A percentile compares a stretch with the other conserved stretches of the same genome.
Conservation (phyloP, 148 eudicot genomes). For the Rhododendron mucronatum region DNA sequence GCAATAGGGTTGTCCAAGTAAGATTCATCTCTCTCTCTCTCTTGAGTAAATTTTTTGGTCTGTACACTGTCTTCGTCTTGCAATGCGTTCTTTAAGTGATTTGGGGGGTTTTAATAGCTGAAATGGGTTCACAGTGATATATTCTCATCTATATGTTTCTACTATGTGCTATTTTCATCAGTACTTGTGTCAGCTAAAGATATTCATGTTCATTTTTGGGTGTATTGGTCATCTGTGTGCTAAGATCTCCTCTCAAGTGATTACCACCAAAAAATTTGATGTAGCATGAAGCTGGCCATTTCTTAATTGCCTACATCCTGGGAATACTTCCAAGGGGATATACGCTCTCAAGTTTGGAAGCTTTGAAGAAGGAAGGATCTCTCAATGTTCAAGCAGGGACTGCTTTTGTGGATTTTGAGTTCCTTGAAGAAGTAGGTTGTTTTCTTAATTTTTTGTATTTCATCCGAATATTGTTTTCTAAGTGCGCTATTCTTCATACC, state of each 20-base stretch:
- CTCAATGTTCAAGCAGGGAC: slow-evolving; percentile 98
- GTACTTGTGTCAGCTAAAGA: neutral
- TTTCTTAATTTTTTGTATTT: neutral
- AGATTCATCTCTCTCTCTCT: slow-evolving; percentile 12
- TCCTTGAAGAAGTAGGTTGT: slow-evolving; percentile 63
- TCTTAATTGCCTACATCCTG: slow-evolving; percentile 76
- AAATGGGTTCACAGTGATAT: neutral
- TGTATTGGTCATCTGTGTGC: neutral
- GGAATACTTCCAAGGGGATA: slow-evolving; percentile 90
- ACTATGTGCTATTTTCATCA: neutral
- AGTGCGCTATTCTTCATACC: neutral
- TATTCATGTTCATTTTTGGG: neutral
- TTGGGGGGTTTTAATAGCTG: neutral
- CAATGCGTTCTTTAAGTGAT: neutral
- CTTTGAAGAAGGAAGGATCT: slow-evolving; percentile 77
- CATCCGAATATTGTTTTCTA: neutral
- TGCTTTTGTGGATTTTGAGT: slow-evolving; percentile 85
- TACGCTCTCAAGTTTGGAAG: slow-evolving; percentile 73
- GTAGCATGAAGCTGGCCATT: slow-evolving; percentile 98
- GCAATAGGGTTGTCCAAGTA: slow-evolving; percentile 87
- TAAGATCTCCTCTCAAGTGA: slow-evolving; percentile 6
- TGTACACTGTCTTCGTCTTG: neutral
- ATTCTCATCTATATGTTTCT: neutral
- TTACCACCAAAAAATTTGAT: neutral
- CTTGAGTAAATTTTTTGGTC: neutral